Percentiles rank a stretch among this genome's conserved stretches.
phyloP scores from a whole-genome alignment of 306 rosid genomes.

The Delonix regia region DNA sequence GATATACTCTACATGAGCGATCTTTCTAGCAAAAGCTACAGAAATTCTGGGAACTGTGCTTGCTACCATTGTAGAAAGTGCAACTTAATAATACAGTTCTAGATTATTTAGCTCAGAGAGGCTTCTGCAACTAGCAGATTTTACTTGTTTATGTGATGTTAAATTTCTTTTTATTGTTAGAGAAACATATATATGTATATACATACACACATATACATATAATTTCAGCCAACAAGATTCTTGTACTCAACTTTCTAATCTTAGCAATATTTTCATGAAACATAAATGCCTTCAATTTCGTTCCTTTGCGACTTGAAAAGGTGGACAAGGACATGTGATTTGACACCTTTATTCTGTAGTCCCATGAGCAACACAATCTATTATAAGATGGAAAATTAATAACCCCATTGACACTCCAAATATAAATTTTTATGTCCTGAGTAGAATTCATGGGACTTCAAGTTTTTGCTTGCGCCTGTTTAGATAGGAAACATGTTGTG shows the following conservation, averaged over 20 bases:
- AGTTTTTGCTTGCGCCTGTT: not conserved
- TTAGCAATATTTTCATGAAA: constrained; percentile 16
- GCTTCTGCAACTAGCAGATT: not conserved
- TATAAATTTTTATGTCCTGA: not conserved
- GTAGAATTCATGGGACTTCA: too few species aligned
- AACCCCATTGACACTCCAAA: not conserved
- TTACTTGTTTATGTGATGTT: not conserved
- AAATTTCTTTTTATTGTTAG: not conserved
- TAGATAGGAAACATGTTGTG: not conserved
- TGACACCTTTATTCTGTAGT: not conserved
- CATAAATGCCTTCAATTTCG: not conserved
- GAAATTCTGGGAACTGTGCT: not conserved
- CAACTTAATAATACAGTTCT: not conserved
- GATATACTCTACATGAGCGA: not conserved
- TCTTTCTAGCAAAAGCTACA: not conserved
- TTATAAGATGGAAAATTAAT: not conserved
- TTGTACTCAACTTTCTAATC: not conserved
- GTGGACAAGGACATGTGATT: not conserved
- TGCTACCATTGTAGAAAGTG: not conserved
- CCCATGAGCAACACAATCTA: not conserved
- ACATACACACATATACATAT: too few species aligned
- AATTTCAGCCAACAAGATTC: not conserved
- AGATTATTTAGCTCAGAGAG: constrained; percentile 12
- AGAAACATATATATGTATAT: not conserved
- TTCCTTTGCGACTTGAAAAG: not conserved